Conservation (phyloP, 2,329 filamentous ascomycete genomes). For the Cladophialophora immunda region DNA sequence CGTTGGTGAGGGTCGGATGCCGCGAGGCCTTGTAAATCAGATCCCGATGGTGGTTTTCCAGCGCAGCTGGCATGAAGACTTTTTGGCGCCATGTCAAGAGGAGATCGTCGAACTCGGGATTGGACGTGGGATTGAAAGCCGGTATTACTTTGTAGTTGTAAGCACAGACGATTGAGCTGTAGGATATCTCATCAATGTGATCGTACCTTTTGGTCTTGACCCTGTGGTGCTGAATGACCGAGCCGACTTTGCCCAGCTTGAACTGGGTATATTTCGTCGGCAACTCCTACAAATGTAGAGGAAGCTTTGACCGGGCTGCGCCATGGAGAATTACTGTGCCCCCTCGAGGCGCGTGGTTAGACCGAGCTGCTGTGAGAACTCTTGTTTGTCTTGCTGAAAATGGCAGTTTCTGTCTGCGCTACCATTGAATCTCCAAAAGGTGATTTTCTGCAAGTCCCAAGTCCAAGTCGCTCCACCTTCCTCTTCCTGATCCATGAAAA, state of each 20-base stretch:
- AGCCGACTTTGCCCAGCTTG: constrained; percentile 33
- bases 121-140: constrained; percentile 50
- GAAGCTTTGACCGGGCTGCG: constrained; percentile 49
- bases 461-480: constrained; percentile 20
- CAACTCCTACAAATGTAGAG: constrained; percentile 49
- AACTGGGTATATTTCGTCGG: constrained; percentile 38
- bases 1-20: constrained; percentile 47
- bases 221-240: constrained; percentile 38
- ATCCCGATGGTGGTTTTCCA: constrained; percentile 48
- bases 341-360: neutral
- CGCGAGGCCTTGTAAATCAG: constrained; percentile 52
- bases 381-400: neutral
- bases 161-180: neutral
- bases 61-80: constrained; percentile 54
- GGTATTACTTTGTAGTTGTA: constrained; percentile 46
- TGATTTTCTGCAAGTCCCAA: constrained; percentile 6
- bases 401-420: neutral
- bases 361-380: neutral
- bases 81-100: constrained; percentile 53
- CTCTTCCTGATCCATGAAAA: neutral
- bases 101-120: constrained; percentile 51
- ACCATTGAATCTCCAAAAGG: constrained; percentile 7
- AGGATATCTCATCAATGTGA: neutral
- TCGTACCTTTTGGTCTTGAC: constrained; percentile 32
- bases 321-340: constrained; percentile 41